A percentile compares a stretch with the other conserved stretches of the same genome.
phyloP scores from a whole-genome alignment of 2,329 filamentous ascomycete species.

The Venturia asperata region DNA sequence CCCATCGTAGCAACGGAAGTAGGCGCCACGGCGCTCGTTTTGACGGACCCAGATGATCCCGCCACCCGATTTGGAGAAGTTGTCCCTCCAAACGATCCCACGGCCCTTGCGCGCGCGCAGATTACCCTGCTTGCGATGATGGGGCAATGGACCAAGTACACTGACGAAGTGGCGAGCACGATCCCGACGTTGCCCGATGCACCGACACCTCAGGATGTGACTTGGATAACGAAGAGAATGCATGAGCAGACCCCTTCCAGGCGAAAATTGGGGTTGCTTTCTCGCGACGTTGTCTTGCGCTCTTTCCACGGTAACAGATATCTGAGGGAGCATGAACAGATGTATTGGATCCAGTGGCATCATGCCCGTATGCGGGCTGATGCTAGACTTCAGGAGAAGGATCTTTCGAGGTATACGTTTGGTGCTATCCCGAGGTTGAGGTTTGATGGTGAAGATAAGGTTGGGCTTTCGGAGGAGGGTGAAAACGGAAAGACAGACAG shows the following conservation, averaged over 20 bases:
- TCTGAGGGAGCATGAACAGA: slow-evolving; percentile 16
- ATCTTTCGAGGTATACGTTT: not conserved
- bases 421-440: not conserved
- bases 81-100: slow-evolving; percentile 13
- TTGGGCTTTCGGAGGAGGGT: not conserved
- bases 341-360: slow-evolving; percentile 17
- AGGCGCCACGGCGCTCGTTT: slow-evolving; percentile 2
- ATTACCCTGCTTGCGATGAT: slow-evolving; percentile 11
- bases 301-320: slow-evolving; percentile 15
- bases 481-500: not conserved
- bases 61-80: slow-evolving; percentile 5
- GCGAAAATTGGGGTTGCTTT: not conserved
- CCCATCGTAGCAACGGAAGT: slow-evolving; percentile 28
- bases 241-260: not conserved
- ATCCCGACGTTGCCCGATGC: not conserved
- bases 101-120: slow-evolving; percentile 8
- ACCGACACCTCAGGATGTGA: not conserved
- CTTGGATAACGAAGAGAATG: slow-evolving; percentile 16
- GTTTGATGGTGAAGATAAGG: not conserved
- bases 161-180: not conserved
- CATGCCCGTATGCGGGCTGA: slow-evolving; percentile 6
- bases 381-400: not conserved
- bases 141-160: slow-evolving; percentile 12
- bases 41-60: slow-evolving; percentile 13
- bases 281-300: not conserved